These are phyloP conservation scores for Xylaria multiplex DNA, from an alignment of 2,329 filamentous ascomycete genomes.

Conservation along the genomic window DNA sequence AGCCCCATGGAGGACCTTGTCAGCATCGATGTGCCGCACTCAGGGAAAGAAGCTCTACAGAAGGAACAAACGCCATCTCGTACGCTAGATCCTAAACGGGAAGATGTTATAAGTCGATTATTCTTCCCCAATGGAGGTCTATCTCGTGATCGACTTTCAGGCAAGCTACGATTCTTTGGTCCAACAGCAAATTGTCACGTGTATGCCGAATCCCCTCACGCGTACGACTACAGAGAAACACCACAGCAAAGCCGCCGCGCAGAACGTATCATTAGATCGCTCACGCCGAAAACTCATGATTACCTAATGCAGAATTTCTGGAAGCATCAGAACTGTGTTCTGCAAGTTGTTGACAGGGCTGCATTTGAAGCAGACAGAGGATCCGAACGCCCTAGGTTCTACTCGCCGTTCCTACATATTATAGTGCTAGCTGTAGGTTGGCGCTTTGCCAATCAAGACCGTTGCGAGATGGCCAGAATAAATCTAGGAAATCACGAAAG, in stretches of 20 bases:
- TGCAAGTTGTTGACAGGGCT: conserved; percentile 34
- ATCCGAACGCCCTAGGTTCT: conserved; percentile 35
- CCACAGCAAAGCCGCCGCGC: conserved; percentile 35
- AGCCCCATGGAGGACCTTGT: conserved; percentile 25
- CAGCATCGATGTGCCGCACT: conserved; percentile 2
- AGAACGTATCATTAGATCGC: conserved; percentile 38
- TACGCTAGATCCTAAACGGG: conserved; percentile 17
- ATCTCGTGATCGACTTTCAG: conserved; percentile 26
- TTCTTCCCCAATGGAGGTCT: conserved; percentile 22
- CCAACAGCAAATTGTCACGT: conserved; percentile 30
- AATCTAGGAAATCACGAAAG: conserved; percentile 35
- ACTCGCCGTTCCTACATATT: conserved; percentile 36
- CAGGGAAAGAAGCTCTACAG: conserved; percentile 4
- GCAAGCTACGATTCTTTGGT: conserved; percentile 29
- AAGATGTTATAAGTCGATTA: conserved; percentile 26
- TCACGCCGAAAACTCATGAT: conserved; percentile 36
- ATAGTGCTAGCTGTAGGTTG: conserved; percentile 36
- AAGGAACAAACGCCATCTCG: conserved; percentile 17
- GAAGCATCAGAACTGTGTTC: conserved; percentile 34
- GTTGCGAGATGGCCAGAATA: conserved; percentile 33
- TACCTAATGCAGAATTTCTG: conserved; percentile 38
- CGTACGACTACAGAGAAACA: conserved; percentile 27
- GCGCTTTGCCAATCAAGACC: conserved; percentile 36
- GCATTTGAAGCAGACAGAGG: conserved; percentile 37
- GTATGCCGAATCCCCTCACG: conserved; percentile 16